Evolutionary conservation across 2,329 filamentous ascomycete genomes (phyloP).

Genomic region (Beauveria bassiana): DNA sequence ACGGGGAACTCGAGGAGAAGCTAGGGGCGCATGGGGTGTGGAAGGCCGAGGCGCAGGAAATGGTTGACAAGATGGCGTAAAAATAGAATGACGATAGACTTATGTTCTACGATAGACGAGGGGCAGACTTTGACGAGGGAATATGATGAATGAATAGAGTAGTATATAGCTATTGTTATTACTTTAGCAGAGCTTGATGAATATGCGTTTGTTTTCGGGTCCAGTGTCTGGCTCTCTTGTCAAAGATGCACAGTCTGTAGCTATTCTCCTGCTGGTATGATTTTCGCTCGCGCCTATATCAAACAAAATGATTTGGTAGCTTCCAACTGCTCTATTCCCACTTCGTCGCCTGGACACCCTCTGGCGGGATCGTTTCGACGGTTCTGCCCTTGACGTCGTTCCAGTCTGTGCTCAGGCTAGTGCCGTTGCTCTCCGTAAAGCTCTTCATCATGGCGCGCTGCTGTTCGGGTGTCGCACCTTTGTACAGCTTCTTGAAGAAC

Average conservation of each 20-base stretch:
- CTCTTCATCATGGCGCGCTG: conserved; percentile 97
- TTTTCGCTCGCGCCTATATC: not conserved
- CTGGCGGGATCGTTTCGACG: conserved; percentile 66
- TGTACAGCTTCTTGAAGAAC: conserved; percentile 90
- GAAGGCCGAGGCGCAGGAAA: conserved; percentile 3
- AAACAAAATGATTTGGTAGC: not conserved
- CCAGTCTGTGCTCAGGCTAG: conserved; percentile 89
- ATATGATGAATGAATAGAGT: not conserved
- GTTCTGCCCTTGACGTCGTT: conserved; percentile 63
- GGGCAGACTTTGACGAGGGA: not conserved
- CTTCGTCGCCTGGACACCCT: conserved; percentile 69
- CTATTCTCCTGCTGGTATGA: not conserved
- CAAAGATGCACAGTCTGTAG: too few relatives aligned
- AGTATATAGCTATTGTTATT: not conserved
- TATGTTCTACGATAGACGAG: not conserved
- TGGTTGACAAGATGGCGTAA: not conserved
- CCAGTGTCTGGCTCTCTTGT: too few relatives aligned
- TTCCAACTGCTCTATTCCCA: conserved; percentile 35
- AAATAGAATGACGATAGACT: not conserved
- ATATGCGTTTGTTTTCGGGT: not conserved
- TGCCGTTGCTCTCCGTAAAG: conserved; percentile 89
- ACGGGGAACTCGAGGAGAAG: conserved; percentile 7
- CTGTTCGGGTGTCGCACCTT: conserved; percentile 67
- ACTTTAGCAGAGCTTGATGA: not conserved
- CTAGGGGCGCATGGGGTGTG: conserved; percentile 20